These are phyloP conservation scores for Pinus albicaulis DNA, from an alignment of 75 land plant genomes.

Conservation along the genomic window DNA sequence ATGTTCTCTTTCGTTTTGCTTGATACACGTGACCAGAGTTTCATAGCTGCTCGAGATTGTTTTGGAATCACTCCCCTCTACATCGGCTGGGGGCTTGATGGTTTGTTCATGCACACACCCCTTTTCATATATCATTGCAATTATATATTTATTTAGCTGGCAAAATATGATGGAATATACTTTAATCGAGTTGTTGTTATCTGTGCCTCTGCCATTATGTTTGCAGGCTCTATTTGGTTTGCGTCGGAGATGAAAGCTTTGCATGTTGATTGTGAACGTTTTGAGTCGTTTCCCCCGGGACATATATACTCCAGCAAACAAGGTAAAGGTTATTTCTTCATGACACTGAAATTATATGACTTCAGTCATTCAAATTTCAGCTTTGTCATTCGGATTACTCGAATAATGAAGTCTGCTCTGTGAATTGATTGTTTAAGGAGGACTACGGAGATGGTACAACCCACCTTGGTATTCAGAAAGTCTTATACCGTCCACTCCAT, in stretches of 20 bases:
- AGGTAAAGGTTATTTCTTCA: too few relatives aligned
- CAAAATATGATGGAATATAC: too few relatives aligned
- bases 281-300: constrained; percentile 85
- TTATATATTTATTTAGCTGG: too few relatives aligned
- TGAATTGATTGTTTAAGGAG: constrained; percentile 38
- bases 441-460: constrained; percentile 74
- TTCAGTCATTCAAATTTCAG: too few relatives aligned
- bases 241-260: constrained; percentile 98
- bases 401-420: neutral
- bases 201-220: too few relatives aligned
- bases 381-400: too few relatives aligned
- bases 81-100: constrained; percentile 99
- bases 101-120: too few relatives aligned
- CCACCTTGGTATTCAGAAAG: constrained; percentile 77
- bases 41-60: constrained; percentile 94
- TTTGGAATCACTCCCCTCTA: constrained; percentile 97
- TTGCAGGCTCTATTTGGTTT: constrained; percentile 76
- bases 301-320: constrained; percentile 92
- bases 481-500: constrained; percentile 59
- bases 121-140: too few relatives aligned
- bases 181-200: too few relatives aligned
- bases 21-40: constrained; percentile 87
- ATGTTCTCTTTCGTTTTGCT: constrained; percentile 97
- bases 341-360: too few relatives aligned
- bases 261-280: constrained; percentile 92